Conservation (phyloP, 2,329 filamentous ascomycete species). For the Phoma sp. region DNA sequence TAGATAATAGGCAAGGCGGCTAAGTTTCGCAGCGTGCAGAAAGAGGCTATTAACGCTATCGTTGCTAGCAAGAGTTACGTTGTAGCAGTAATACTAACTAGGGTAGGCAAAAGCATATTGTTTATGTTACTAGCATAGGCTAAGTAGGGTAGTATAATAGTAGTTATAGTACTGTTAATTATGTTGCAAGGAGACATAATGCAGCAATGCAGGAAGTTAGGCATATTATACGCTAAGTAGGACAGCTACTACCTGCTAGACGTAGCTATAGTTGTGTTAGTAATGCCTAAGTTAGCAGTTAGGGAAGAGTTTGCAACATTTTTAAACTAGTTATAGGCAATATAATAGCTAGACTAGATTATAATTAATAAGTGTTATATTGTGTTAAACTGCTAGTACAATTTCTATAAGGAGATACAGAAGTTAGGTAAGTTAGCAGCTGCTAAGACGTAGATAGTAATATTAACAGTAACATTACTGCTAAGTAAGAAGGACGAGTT, state of each 20-base stretch:
- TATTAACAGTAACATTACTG: conserved; percentile 19
- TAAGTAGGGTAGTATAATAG: conserved; percentile 18
- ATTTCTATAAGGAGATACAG: conserved; percentile 15
- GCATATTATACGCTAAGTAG: conserved; percentile 20
- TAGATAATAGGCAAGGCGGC: conserved; percentile 17
- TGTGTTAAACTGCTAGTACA: no score
- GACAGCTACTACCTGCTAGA: conserved; percentile 20
- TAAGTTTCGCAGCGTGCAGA: conserved; percentile 25
- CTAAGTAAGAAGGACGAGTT: conserved; percentile 19
- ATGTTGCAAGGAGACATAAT: conserved; percentile 29
- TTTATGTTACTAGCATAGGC: conserved; percentile 35
- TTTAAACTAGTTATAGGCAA: conserved; percentile 20
- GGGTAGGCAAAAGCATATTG: conserved; percentile 35
- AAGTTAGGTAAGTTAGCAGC: conserved; percentile 20
- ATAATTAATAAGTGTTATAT: no score
- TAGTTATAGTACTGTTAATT: conserved; percentile 33
- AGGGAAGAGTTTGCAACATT: conserved; percentile 26
- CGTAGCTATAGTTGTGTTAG: conserved; percentile 25
- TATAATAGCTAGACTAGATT: no score
- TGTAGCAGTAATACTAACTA: conserved; percentile 29
- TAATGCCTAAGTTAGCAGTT: conserved; percentile 32
- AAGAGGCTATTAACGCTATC: conserved; percentile 28
- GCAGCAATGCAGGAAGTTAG: conserved; percentile 15
- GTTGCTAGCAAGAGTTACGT: conserved; percentile 23
- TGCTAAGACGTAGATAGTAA: conserved; percentile 28